Conservation (phyloP, 441 rosid species). For the Syzygium syzygioides region DNA sequence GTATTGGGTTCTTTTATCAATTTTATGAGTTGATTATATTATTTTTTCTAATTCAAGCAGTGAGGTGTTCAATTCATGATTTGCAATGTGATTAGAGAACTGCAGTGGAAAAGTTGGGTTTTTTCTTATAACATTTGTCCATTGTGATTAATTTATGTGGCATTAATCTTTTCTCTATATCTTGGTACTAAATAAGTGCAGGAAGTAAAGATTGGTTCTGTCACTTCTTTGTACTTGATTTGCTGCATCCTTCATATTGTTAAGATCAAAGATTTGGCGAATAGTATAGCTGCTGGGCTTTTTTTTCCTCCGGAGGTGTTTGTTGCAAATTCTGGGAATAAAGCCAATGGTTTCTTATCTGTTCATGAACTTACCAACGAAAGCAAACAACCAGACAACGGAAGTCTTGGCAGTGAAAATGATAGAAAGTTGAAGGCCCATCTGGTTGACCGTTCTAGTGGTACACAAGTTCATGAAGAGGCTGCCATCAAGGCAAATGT, state of each 20-base stretch:
- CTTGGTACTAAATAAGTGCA: conserved; percentile 31
- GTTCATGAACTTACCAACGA: conserved; percentile 29
- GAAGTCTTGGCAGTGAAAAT: conserved; percentile 26
- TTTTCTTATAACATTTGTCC: not conserved
- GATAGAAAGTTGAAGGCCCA: conserved; percentile 26
- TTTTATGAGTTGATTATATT: not conserved
- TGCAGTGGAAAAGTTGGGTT: not conserved
- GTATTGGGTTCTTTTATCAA: not conserved
- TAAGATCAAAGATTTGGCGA: conserved; percentile 96
- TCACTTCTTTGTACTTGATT: conserved; percentile 84
- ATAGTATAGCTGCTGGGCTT: conserved; percentile 84
- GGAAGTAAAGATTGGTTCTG: conserved; percentile 60
- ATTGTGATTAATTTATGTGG: not conserved
- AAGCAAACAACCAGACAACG: conserved; percentile 30
- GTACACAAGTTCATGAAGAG: conserved; percentile 37
- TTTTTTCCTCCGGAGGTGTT: conserved; percentile 66
- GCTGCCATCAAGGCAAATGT: conserved; percentile 19
- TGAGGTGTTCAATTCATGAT: not conserved
- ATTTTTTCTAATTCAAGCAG: not conserved
- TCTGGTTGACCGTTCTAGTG: conserved; percentile 26
- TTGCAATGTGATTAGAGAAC: not conserved
- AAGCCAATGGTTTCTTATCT: conserved; percentile 47
- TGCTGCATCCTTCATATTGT: conserved; percentile 94
- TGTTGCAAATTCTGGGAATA: conserved; percentile 37
- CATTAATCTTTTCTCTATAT: conserved; percentile 10